Percentiles rank a stretch among this genome's conserved stretches.
phyloP scores from a whole-genome alignment of 352 stramenopile species.

The Achlya hypogyna region DNA sequence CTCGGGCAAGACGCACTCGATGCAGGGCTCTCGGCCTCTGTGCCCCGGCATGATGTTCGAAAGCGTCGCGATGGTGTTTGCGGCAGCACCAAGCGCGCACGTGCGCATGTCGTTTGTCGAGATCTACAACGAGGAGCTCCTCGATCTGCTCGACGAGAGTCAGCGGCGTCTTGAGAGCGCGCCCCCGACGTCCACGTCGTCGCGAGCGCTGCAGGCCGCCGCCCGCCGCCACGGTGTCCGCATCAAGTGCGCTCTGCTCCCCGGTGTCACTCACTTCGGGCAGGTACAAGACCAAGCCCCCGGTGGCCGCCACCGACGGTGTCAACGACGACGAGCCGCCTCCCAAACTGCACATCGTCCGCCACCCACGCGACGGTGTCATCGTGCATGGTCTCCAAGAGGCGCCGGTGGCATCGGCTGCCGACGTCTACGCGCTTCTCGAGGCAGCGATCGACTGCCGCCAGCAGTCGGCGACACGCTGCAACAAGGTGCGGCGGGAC shows the following conservation, averaged over 20 bases:
- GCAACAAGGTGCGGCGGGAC: constrained; percentile 13
- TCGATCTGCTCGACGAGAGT: constrained; percentile 4
- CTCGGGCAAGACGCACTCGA: constrained; percentile 21
- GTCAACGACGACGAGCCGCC: constrained; percentile 8
- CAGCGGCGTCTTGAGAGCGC: background rate
- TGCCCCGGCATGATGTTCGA: constrained; percentile 13
- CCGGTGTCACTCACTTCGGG: no score
- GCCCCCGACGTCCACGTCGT: background rate
- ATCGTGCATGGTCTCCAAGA: constrained; percentile 17
- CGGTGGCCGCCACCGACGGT: background rate
- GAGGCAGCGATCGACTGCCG: constrained; percentile 5
- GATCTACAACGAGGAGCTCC: constrained; percentile 21
- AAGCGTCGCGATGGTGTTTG: constrained; percentile 16
- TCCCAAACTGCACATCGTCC: constrained; percentile 1
- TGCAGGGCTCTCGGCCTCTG: background rate
- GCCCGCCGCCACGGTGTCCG: background rate
- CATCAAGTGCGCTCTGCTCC: background rate
- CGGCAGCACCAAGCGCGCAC: background rate
- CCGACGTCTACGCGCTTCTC: background rate
- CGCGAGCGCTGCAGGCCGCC: background rate
- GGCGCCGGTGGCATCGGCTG: background rate
- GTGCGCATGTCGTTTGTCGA: constrained; percentile 18
- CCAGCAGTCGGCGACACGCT: constrained; percentile 7
- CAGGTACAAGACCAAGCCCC: background rate
- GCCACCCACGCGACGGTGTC: background rate